phyloP scores from a whole-genome alignment of 345 rosid species.

The Angophora floribunda region DNA sequence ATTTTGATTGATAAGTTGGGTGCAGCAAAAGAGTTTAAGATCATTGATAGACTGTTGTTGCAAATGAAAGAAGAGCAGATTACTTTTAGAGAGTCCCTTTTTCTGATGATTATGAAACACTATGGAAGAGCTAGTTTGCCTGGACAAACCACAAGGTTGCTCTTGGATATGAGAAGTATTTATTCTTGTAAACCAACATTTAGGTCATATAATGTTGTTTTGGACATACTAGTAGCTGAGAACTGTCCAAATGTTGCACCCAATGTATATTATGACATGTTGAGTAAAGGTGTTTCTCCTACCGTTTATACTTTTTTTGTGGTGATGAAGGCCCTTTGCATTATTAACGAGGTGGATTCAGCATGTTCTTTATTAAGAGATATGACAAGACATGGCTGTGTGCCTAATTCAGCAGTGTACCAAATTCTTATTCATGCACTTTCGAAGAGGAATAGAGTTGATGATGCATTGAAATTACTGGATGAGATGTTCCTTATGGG shows the following conservation, averaged over 20 bases:
- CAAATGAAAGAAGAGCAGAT: constrained; percentile 77
- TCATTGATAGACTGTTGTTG: constrained; percentile 47
- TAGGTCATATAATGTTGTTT: constrained; percentile 63
- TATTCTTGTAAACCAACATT: constrained; percentile 56
- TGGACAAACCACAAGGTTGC: constrained; percentile 74
- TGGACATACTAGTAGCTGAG: constrained; percentile 47
- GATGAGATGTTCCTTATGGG: constrained; percentile 92
- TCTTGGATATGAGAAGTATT: constrained; percentile 60
- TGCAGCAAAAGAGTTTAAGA: constrained; percentile 42
- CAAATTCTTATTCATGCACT: constrained; percentile 74
- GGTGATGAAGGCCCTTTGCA: constrained; percentile 71
- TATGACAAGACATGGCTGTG: constrained; percentile 82
- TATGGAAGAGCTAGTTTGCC: constrained; percentile 56
- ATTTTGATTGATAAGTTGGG: constrained; percentile 68
- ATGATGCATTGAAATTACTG: constrained; percentile 55
- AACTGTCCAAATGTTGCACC: constrained; percentile 53
- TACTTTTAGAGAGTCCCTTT: constrained; percentile 54
- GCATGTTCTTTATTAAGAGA: constrained; percentile 68
- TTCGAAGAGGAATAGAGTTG: constrained; percentile 47
- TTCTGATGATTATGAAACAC: constrained; percentile 66
- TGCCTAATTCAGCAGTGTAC: constrained; percentile 66
- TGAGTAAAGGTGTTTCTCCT: constrained; percentile 56
- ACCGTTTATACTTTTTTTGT: constrained; percentile 61
- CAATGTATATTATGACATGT: constrained; percentile 81
- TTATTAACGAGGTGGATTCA: constrained; percentile 58